Evolutionary conservation across 257 asterid genomes (phyloP).

Genomic region (Solanum sejunctum): DNA sequence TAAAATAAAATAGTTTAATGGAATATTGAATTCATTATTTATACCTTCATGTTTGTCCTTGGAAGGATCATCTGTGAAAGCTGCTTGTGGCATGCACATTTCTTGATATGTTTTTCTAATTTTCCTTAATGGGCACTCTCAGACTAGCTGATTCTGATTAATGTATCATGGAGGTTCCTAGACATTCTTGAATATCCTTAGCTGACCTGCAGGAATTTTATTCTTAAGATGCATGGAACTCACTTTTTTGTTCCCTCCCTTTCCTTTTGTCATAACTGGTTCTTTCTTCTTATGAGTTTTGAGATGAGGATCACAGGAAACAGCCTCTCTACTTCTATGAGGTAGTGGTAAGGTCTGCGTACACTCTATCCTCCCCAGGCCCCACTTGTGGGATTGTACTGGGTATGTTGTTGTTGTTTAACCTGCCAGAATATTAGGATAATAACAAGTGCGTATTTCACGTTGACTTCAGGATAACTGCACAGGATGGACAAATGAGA

Average conservation of each 20-base stretch:
- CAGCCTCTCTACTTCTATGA: too few relatives aligned
- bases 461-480: slow-evolving; percentile 26
- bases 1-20: not conserved
- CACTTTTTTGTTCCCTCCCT: too few relatives aligned
- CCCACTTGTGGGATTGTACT: too few relatives aligned
- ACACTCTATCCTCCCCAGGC: too few relatives aligned
- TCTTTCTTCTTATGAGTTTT: too few relatives aligned
- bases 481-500: slow-evolving; percentile 60
- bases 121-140: not conserved
- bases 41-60: not conserved
- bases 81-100: not conserved
- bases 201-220: not conserved
- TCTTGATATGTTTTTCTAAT: not conserved
- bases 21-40: not conserved
- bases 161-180: not conserved
- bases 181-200: not conserved
- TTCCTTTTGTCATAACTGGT: too few relatives aligned
- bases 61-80: not conserved
- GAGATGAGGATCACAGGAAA: too few relatives aligned
- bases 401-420: too few relatives aligned
- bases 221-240: not conserved
- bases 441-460: not conserved
- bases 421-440: not conserved
- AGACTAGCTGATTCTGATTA: not conserved
- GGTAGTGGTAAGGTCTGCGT: too few relatives aligned